Base-by-base conservation (phyloP, 2,329 filamentous ascomycete genomes). In the Akanthomyces lecanii region DNA sequence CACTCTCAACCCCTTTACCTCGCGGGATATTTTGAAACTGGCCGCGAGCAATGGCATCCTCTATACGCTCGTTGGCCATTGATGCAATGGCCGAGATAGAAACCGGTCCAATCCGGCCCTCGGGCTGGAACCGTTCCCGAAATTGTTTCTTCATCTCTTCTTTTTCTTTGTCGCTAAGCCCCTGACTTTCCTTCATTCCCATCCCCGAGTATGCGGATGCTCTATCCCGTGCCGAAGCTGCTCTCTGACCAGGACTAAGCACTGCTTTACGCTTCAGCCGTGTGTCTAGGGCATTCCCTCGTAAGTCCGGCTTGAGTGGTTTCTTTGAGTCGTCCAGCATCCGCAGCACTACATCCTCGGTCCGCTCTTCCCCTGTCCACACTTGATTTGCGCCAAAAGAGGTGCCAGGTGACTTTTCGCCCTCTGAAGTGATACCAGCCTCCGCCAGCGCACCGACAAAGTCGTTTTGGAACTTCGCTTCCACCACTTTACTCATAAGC, bases 11-110 rank as follows among this genome's bases (percentile, higher is more conserved):
- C 6, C 86, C 88, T 68, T 89, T 89, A 0, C 94, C 94, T 2
- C 93, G 83, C 8, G 86, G 87, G 14, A 99, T 89, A 68, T 96
- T 89, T 72, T 82, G 81, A 77, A 99, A 98, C 72, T 97, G 90
- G 0, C 95, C 95, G 38, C 92, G 81, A 1, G 92, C 89, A 70
- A 98, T 97, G 6, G 95, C 95, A 71, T 97, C 89, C 73, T 97
- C 94, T 65, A 99, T 98, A 25, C 89, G 75, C 76, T 97, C 89
- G 72, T 98, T 97, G 1, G 95, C 95, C 57, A 98, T 76, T 0
- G 90, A 90, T 4, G 89, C 84, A 16, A 99, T 79, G 0, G 93
- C 95, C 40, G 89, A 84, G 1, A 98, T 78, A 0, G 90, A 87
- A 62, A 87, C 89, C 1, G 93, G 91, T 75, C 96, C 84, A 0